Evolutionary conservation across 345 rosid species (phyloP).

Genomic region (Salix dunnii): DNA sequence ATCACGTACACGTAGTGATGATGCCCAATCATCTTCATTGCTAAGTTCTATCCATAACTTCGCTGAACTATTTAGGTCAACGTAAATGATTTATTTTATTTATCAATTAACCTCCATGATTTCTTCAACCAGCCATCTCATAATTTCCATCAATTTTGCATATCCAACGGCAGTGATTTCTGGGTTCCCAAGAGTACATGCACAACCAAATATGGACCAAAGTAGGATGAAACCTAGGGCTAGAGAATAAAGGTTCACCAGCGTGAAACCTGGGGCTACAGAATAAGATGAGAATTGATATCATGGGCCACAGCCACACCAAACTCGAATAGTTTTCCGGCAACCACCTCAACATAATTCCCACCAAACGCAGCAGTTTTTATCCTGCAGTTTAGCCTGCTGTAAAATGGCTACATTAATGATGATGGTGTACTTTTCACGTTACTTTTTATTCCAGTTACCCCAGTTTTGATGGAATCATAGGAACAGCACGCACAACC

Average conservation of each 20-base stretch:
- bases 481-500: background rate
- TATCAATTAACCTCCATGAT: no score
- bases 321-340: constrained; percentile 6
- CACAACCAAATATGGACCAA: background rate
- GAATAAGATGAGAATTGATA: background rate
- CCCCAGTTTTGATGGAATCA: background rate
- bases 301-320: background rate
- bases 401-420: background rate
- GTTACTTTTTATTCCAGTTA: background rate
- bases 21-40: no score
- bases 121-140: background rate
- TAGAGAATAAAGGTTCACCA: background rate
- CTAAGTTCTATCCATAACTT: no score
- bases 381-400: background rate
- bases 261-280: background rate
- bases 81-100: no score
- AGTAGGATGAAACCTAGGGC: background rate
- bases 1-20: no score
- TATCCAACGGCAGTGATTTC: background rate
- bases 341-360: constrained; percentile 1
- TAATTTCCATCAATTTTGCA: background rate
- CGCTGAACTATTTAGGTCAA: no score
- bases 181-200: background rate
- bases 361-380: background rate
- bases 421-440: background rate